Conservation (phyloP, 2,329 filamentous ascomycete genomes). For the Nothophoma quercina region DNA sequence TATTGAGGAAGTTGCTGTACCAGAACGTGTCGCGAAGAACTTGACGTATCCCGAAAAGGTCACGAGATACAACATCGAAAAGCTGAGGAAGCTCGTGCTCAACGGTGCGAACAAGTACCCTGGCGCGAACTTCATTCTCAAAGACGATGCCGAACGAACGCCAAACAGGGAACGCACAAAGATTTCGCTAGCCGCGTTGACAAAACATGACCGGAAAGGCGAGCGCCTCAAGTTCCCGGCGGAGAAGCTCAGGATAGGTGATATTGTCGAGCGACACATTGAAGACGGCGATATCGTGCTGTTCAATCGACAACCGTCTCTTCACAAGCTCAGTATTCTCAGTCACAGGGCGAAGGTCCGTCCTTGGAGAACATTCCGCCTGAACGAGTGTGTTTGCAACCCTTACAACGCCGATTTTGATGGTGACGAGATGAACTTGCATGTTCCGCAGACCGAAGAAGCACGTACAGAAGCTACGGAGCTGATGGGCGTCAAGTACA, state of each 20-base stretch:
- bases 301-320: slow-evolving; percentile 96
- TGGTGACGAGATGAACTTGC: slow-evolving; percentile 98
- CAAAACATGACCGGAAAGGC: slow-evolving; percentile 37
- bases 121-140: slow-evolving; percentile 83
- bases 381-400: slow-evolving; percentile 98
- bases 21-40: slow-evolving; percentile 90
- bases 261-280: slow-evolving; percentile 91
- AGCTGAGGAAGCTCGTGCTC: slow-evolving; percentile 74
- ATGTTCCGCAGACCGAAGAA: slow-evolving; percentile 97
- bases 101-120: slow-evolving; percentile 84
- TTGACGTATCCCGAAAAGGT: slow-evolving; percentile 94
- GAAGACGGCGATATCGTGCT: slow-evolving; percentile 95
- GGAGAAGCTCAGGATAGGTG: slow-evolving; percentile 77
- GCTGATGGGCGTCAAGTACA: slow-evolving; percentile 97
- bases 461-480: slow-evolving; percentile 93
- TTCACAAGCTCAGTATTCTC: slow-evolving; percentile 99
- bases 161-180: slow-evolving; percentile 64
- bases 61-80: slow-evolving; percentile 83
- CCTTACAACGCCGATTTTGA: slow-evolving; percentile 99
- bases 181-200: slow-evolving; percentile 69
- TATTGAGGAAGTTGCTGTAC: slow-evolving; percentile 93
- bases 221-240: slow-evolving; percentile 77
- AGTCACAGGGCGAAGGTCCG: slow-evolving; percentile 92
- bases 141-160: slow-evolving; percentile 59
- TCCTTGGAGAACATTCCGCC: slow-evolving; percentile 92